Evolutionary conservation across 1,284 basidiomycete genomes (phyloP).

Genomic region (Fomitopsis pinicola): DNA sequence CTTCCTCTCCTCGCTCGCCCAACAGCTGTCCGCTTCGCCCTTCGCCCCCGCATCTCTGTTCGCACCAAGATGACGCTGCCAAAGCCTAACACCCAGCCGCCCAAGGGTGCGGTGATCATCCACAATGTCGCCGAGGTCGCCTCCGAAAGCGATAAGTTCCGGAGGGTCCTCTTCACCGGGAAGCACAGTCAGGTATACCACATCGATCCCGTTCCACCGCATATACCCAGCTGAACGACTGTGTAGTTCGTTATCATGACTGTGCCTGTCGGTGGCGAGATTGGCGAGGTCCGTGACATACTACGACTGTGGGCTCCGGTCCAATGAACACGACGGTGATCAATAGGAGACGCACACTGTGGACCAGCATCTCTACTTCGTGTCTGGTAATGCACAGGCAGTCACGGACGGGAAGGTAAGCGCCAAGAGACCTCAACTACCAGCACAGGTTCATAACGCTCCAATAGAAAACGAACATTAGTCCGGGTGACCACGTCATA

Average conservation of each 20-base stretch:
- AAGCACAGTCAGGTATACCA: constrained; percentile 24
- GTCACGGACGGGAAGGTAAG: constrained; percentile 25
- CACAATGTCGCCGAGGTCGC: constrained; percentile 22
- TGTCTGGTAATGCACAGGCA: constrained; percentile 24
- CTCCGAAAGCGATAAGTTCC: constrained; percentile 25
- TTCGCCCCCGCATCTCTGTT: background rate
- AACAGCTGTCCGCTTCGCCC: background rate
- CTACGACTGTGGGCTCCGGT: background rate
- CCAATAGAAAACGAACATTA: constrained; percentile 16
- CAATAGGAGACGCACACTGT: constrained; percentile 27
- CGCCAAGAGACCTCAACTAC: background rate
- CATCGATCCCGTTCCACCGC: background rate
- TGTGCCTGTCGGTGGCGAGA: constrained; percentile 25
- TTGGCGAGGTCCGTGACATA: constrained; percentile 19
- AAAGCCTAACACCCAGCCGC: constrained; percentile 27
- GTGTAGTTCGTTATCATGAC: constrained; percentile 28
- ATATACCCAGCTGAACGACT: background rate
- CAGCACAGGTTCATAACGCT: background rate
- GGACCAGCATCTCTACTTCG: constrained; percentile 29
- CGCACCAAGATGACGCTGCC: constrained; percentile 5
- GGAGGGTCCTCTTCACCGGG: constrained; percentile 28
- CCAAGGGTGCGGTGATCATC: constrained; percentile 24
- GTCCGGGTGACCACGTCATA: constrained; percentile 26
- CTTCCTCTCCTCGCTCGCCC: background rate
- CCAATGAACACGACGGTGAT: background rate